A percentile compares a stretch with the other conserved stretches of the same genome.
Conservation (phyloP, 192 early-diverging fungal genomes). For the Coemansia furcata region DNA sequence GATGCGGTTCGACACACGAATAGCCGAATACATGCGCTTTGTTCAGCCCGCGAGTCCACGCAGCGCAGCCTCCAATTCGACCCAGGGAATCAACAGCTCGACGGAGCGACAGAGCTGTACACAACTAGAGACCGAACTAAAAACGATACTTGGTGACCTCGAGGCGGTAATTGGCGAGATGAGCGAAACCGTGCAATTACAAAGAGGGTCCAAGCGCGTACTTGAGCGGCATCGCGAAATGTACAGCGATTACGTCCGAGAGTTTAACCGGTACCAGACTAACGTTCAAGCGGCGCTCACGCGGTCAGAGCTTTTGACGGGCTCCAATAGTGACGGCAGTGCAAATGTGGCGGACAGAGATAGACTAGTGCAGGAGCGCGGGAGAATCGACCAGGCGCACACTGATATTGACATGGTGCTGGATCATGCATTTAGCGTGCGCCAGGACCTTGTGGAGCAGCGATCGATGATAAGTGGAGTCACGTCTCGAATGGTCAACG, state of each 20-base stretch:
- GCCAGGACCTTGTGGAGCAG: conserved; percentile 45
- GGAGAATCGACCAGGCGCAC: conserved; percentile 45
- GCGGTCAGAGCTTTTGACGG: conserved; percentile 28
- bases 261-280: conserved; percentile 46
- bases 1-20: conserved; percentile 44
- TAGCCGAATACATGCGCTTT: conserved; percentile 50
- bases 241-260: conserved; percentile 40
- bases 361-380: conserved; percentile 38
- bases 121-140: conserved; percentile 33
- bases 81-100: neutral
- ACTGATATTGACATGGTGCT: conserved; percentile 51
- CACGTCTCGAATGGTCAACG: conserved; percentile 30
- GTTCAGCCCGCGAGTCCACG: conserved; percentile 38
- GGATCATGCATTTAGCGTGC: conserved; percentile 49
- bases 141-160: conserved; percentile 39
- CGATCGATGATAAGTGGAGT: conserved; percentile 24
- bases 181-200: conserved; percentile 40
- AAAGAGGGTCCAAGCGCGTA: conserved; percentile 42
- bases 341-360: conserved; percentile 27
- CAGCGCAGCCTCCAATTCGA: conserved; percentile 1
- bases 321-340: neutral
- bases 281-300: conserved; percentile 38
- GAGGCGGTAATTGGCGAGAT: conserved; percentile 44
- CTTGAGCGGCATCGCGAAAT: conserved; percentile 44
- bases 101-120: conserved; percentile 20